These are phyloP conservation scores for Jacaranda copaia DNA, from an alignment of 257 asterid genomes.

Conservation along the genomic window DNA sequence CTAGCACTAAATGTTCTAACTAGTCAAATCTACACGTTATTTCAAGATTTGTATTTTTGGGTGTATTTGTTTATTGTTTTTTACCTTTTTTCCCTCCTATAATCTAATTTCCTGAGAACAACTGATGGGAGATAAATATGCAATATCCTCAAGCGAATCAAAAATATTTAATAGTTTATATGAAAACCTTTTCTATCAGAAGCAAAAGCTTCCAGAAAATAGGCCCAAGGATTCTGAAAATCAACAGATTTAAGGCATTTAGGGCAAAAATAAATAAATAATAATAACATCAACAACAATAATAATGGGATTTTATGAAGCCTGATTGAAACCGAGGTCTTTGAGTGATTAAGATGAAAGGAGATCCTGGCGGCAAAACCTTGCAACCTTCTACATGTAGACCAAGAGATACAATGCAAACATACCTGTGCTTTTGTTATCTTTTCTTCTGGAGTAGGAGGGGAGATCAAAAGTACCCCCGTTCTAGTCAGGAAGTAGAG, in stretches of 20 bases:
- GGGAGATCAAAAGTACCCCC: not conserved
- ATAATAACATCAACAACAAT: not conserved
- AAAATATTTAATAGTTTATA: not conserved
- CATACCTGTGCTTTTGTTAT: slow-evolving; percentile 22
- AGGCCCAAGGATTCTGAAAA: not conserved
- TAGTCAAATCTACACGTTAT: slow-evolving; percentile 20
- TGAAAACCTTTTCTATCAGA: not conserved
- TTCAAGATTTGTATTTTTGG: not conserved
- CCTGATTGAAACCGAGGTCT: not conserved
- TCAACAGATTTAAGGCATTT: slow-evolving; percentile 7
- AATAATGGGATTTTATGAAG: not conserved
- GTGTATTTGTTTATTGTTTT: not conserved
- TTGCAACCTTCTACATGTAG: not conserved
- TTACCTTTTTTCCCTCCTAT: not conserved
- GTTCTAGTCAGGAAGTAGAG: slow-evolving; percentile 75
- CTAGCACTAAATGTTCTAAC: slow-evolving; percentile 34
- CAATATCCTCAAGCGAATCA: not conserved
- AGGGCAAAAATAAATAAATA: not conserved
- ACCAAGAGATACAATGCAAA: not conserved
- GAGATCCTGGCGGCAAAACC: not conserved
- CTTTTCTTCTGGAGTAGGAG: not conserved
- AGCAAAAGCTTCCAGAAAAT: slow-evolving; percentile 3
- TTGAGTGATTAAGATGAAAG: not conserved
- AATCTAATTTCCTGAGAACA: slow-evolving; percentile 12
- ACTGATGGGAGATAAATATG: slow-evolving; percentile 5